Conservation (phyloP, 495 filamentous ascomycete genomes). For the Chaetomium fimeti region DNA sequence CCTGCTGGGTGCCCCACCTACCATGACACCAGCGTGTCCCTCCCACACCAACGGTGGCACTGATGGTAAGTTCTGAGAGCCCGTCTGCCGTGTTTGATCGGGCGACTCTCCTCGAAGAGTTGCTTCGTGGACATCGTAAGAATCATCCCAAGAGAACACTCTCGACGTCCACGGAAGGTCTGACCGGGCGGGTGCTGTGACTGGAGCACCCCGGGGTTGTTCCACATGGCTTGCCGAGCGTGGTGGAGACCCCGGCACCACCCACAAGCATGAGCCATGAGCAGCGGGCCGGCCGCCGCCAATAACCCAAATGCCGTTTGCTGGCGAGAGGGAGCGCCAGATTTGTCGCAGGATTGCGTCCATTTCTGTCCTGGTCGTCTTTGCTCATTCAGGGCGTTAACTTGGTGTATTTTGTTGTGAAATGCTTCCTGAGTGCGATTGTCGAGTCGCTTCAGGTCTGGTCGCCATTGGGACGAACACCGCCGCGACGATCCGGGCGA, state of each 20-base stretch:
- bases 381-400: background rate
- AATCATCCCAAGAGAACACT: background rate
- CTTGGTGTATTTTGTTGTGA: background rate
- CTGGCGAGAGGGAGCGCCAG: conserved; percentile 13
- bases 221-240: conserved; percentile 31
- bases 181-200: background rate
- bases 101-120: background rate
- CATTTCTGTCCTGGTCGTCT: background rate
- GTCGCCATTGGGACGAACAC: conserved; percentile 31
- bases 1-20: too few species aligned
- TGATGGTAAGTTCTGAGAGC: too few species aligned
- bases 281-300: conserved; percentile 22
- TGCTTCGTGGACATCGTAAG: background rate
- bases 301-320: conserved; percentile 20
- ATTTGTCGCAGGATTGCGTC: background rate
- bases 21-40: too few species aligned
- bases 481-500: conserved; percentile 22
- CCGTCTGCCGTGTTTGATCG: too few species aligned
- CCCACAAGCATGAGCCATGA: conserved; percentile 15
- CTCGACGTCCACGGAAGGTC: too few species aligned
- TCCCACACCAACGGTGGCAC: too few species aligned
- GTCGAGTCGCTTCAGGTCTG: background rate
- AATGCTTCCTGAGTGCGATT: background rate
- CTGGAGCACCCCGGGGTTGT: conserved; percentile 3
- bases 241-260: conserved; percentile 29